Evolutionary conservation across 2,329 filamentous ascomycete genomes (phyloP).

Genomic region (Colletotrichum tropicale): DNA sequence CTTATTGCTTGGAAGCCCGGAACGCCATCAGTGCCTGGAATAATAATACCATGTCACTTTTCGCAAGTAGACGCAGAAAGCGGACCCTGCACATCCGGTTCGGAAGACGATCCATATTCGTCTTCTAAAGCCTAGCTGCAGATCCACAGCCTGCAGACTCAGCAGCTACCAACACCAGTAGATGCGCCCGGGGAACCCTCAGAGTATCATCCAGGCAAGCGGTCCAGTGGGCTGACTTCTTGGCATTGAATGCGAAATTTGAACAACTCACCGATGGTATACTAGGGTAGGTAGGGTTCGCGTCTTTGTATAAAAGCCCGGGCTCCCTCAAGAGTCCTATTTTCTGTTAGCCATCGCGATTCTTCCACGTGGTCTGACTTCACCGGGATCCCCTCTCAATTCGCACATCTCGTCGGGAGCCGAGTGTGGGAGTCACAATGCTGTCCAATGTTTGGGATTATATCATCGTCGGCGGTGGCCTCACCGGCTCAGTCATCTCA

Average conservation of each 20-base stretch:
- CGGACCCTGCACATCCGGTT: neutral
- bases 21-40: neutral
- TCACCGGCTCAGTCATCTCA: constrained; percentile 38
- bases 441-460: constrained; percentile 27
- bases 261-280: neutral
- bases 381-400: neutral
- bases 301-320: neutral
- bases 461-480: constrained; percentile 42
- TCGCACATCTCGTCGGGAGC: neutral
- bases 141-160: neutral
- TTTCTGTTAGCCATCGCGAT: neutral
- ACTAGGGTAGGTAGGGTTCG: neutral
- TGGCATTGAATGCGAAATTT: neutral
- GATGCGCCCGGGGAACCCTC: neutral
- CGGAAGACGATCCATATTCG: neutral
- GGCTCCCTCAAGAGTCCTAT: neutral
- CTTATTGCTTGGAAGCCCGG: neutral
- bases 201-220: neutral
- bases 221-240: neutral
- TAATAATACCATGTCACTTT: neutral
- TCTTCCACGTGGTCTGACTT: neutral
- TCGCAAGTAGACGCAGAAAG: neutral
- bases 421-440: neutral
- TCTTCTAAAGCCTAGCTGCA: neutral
- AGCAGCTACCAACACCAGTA: neutral